A percentile compares a stretch with the other conserved stretches of the same genome.
Conservation (phyloP, 2,329 filamentous ascomycete species). For the Endocalyx cinctus region DNA sequence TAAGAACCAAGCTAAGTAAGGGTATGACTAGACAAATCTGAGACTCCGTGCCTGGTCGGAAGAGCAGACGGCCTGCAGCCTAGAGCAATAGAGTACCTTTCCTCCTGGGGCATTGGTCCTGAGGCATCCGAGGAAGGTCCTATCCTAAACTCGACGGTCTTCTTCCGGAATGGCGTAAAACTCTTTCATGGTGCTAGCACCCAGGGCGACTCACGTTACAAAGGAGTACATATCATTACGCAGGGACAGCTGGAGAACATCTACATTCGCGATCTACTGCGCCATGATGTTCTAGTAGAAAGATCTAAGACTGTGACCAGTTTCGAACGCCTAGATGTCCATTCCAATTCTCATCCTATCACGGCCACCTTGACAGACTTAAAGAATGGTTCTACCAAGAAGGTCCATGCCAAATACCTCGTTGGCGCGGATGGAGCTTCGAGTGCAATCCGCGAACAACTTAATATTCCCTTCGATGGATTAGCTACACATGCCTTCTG, state of each 20-base stretch:
- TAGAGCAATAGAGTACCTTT: slow-evolving; percentile 11
- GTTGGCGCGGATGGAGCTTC: slow-evolving; percentile 27
- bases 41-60: slow-evolving; percentile 18
- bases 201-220: slow-evolving; percentile 30
- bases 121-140: slow-evolving; percentile 30
- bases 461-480: slow-evolving; percentile 27
- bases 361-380: slow-evolving; percentile 14
- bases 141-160: slow-evolving; percentile 24
- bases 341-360: slow-evolving; percentile 11
- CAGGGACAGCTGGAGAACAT: slow-evolving; percentile 32
- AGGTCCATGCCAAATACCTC: slow-evolving; percentile 25
- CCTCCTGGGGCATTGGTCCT: slow-evolving; percentile 9
- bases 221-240: slow-evolving; percentile 30
- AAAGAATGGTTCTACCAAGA: slow-evolving; percentile 17
- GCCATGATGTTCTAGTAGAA: slow-evolving; percentile 28
- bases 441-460: slow-evolving; percentile 24
- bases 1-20: neutral
- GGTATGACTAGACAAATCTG: slow-evolving; percentile 20
- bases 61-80: slow-evolving; percentile 15
- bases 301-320: slow-evolving; percentile 17
- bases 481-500: slow-evolving; percentile 29
- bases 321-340: slow-evolving; percentile 9
- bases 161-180: slow-evolving; percentile 26
- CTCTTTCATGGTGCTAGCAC: slow-evolving; percentile 20
- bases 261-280: slow-evolving; percentile 29